These are phyloP conservation scores for Clavispora asparagi DNA, from an alignment of 805 yeast species.

Conservation along the genomic window DNA sequence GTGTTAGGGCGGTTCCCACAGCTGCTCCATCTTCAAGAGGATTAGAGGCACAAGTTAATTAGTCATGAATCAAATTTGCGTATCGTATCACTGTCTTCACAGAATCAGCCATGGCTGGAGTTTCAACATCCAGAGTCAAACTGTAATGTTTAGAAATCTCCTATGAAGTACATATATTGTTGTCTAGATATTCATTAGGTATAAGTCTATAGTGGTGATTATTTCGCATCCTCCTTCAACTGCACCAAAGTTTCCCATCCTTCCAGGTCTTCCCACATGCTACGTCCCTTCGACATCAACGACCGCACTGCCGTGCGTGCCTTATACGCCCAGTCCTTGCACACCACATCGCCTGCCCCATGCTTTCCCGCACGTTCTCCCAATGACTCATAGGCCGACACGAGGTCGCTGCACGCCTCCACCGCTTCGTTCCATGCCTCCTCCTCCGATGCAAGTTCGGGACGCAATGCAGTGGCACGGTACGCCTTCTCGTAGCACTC, in stretches of 20 bases:
- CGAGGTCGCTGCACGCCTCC: conserved; percentile 69
- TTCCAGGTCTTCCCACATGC: conserved; percentile 72
- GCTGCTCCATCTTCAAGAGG: too few relatives aligned
- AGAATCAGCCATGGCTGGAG: too few relatives aligned
- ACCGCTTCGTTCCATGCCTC: conserved; percentile 72
- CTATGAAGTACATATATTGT: too few relatives aligned
- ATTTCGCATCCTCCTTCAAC: conserved; percentile 37
- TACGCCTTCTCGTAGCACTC: conserved; percentile 85
- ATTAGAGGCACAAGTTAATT: too few relatives aligned
- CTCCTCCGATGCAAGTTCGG: conserved; percentile 60
- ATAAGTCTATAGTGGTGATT: not conserved
- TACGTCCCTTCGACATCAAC: conserved; percentile 72
- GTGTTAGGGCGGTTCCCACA: too few relatives aligned
- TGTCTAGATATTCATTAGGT: too few relatives aligned
- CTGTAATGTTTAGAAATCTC: too few relatives aligned
- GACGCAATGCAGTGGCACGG: conserved; percentile 60
- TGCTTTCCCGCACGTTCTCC: conserved; percentile 82
- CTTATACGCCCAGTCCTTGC: conserved; percentile 89
- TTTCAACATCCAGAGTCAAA: too few relatives aligned
- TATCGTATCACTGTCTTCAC: too few relatives aligned
- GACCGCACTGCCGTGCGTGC: conserved; percentile 68
- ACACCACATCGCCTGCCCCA: conserved; percentile 78
- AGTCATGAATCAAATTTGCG: too few relatives aligned
- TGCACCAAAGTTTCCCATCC: conserved; percentile 67
- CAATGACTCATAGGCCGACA: conserved; percentile 78